phyloP scores from a whole-genome alignment of 108 stramenopile species.

The Nitzschia sp. region DNA sequence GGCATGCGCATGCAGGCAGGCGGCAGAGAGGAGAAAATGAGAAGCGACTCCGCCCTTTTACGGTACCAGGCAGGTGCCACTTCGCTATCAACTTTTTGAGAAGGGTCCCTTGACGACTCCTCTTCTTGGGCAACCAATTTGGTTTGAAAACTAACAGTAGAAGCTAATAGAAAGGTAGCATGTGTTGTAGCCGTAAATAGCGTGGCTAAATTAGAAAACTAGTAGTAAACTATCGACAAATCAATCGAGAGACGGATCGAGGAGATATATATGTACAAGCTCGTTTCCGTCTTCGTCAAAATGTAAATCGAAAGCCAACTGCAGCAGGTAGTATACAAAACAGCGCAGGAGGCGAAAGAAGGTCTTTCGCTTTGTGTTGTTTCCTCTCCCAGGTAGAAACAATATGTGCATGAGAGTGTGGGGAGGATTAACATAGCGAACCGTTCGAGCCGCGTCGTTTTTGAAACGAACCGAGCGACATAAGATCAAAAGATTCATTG shows the following conservation, averaged over 20 bases:
- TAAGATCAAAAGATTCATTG: constrained; percentile 25
- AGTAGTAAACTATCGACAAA: constrained; percentile 1
- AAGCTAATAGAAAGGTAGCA: background rate
- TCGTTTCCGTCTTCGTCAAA: background rate
- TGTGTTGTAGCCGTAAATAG: background rate
- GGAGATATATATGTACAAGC: background rate
- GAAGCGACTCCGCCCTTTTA: too few species aligned
- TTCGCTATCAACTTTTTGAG: too few species aligned
- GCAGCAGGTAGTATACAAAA: background rate
- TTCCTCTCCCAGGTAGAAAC: background rate
- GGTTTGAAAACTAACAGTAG: background rate
- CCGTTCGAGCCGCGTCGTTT: constrained; percentile 29
- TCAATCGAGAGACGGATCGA: background rate
- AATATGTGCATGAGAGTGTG: background rate
- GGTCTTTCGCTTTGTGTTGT: constrained; percentile 4
- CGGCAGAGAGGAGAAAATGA: too few species aligned
- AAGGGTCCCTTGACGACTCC: too few species aligned
- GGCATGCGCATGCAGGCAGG: too few species aligned
- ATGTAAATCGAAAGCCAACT: constrained; percentile 1
- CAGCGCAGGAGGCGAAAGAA: constrained; percentile 6
- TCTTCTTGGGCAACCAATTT: too few species aligned
- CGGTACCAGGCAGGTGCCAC: too few species aligned
- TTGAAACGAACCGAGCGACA: background rate
- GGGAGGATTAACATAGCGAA: constrained; percentile 19
- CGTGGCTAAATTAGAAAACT: background rate